These are phyloP conservation scores for Strigomonas culicis DNA, from an alignment of 208 protist genomes.

Conservation along the genomic window DNA sequence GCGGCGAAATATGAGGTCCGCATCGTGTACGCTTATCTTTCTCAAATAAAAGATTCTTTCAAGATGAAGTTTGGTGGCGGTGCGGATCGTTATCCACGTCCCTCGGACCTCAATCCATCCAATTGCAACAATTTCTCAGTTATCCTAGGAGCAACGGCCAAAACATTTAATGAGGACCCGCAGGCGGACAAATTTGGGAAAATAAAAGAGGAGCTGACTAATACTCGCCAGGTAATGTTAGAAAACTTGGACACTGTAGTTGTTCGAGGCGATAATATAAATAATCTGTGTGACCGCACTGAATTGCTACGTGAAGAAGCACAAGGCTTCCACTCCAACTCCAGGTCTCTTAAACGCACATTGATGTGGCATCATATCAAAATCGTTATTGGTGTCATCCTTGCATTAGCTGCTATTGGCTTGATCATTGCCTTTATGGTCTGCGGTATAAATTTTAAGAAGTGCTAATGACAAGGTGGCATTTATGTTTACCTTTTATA, in stretches of 20 bases:
- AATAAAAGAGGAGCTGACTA: slow-evolving; percentile 72
- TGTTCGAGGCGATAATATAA: slow-evolving; percentile 79
- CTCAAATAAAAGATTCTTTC: slow-evolving; percentile 59
- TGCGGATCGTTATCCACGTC: slow-evolving; percentile 38
- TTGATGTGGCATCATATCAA: slow-evolving; percentile 70
- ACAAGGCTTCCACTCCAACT: slow-evolving; percentile 57
- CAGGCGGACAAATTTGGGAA: slow-evolving; percentile 61
- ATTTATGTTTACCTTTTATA: slow-evolving; percentile 4
- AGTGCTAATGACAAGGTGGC: slow-evolving; percentile 27
- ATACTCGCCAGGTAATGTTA: slow-evolving; percentile 76
- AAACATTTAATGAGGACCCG: slow-evolving; percentile 62
- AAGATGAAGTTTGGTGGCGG: slow-evolving; percentile 58
- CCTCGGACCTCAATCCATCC: slow-evolving; percentile 32
- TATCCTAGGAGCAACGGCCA: slow-evolving; percentile 27
- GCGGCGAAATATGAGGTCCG: slow-evolving; percentile 42
- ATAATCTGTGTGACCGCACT: slow-evolving; percentile 74
- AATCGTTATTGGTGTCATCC: slow-evolving; percentile 45
- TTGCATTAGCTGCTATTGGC: slow-evolving; percentile 45
- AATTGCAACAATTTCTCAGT: slow-evolving; percentile 42
- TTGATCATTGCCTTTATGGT: slow-evolving; percentile 58
- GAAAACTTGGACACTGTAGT: slow-evolving; percentile 82
- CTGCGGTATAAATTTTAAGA: slow-evolving; percentile 70
- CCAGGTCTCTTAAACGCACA: slow-evolving; percentile 40
- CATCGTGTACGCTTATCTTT: slow-evolving; percentile 67
- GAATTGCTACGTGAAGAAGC: slow-evolving; percentile 61